Conservation (phyloP, 2,329 filamentous ascomycete species). For the Fusarium drepaniforme region DNA sequence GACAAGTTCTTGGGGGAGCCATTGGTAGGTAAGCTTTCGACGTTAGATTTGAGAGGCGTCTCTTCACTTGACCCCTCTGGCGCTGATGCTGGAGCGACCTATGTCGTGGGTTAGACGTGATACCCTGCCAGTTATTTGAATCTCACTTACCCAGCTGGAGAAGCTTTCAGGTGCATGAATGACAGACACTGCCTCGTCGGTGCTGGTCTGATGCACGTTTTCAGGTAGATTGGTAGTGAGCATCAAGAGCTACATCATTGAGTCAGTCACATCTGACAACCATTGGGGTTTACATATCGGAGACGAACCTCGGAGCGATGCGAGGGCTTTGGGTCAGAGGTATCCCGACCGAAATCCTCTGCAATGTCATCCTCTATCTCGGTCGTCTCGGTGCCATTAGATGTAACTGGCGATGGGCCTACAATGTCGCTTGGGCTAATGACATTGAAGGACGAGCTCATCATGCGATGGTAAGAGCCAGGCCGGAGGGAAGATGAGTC, state of each 20-base stretch:
- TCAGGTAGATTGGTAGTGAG: constrained; percentile 69
- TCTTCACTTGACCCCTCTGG: constrained; percentile 51
- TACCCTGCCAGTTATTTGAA: not conserved
- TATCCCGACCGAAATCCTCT: constrained; percentile 65
- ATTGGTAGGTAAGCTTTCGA: constrained; percentile 47
- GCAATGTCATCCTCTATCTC: constrained; percentile 85
- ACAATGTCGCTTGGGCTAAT: constrained; percentile 77
- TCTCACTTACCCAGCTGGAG: constrained; percentile 76
- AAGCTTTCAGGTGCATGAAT: constrained; percentile 92
- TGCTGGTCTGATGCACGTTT: constrained; percentile 67
- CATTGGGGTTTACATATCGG: not conserved
- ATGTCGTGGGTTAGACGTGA: constrained; percentile 35
- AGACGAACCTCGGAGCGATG: constrained; percentile 49
- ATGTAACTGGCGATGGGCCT: constrained; percentile 87
- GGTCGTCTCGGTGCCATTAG: constrained; percentile 84
- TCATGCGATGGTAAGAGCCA: constrained; percentile 60
- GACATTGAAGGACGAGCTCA: constrained; percentile 64
- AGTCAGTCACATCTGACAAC: constrained; percentile 27
- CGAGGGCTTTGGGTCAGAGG: constrained; percentile 15
- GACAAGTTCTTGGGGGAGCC: constrained; percentile 31
- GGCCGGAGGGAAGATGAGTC: constrained; percentile 66
- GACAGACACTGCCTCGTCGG: constrained; percentile 87
- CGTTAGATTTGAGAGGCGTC: constrained; percentile 51
- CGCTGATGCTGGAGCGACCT: constrained; percentile 58
- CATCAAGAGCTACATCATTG: constrained; percentile 58